Conservation (phyloP, 176 grass and related monocot genomes). For the Guadua angustifolia region DNA sequence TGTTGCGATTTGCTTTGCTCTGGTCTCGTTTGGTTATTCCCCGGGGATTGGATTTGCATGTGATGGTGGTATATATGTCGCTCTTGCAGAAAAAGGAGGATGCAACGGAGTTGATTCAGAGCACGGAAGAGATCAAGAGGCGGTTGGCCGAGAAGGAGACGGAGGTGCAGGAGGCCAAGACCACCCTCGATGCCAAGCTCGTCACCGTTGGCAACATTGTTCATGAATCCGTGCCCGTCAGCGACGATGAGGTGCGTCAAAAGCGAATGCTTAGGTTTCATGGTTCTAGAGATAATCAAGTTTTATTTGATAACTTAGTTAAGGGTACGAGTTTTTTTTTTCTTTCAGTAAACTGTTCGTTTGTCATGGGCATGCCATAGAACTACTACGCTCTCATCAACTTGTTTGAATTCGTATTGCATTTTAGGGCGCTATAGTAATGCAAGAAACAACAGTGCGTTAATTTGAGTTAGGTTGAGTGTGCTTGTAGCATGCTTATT, state of each 20-base stretch:
- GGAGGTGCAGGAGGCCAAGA: conserved; percentile 89
- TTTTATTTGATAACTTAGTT: not conserved
- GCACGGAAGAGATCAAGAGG: conserved; percentile 82
- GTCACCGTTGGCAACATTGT: conserved; percentile 80
- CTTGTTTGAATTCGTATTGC: not conserved
- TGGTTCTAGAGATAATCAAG: not conserved
- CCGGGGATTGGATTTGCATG: not conserved
- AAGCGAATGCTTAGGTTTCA: not conserved
- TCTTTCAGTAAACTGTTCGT: not conserved
- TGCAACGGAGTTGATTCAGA: conserved; percentile 67
- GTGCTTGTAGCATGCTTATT: not conserved
- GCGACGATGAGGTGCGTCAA: conserved; percentile 60
- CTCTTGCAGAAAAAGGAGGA: conserved; percentile 59
- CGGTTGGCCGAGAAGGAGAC: conserved; percentile 66
- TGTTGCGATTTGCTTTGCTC: not conserved
- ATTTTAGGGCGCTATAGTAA: not conserved
- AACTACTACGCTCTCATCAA: not conserved
- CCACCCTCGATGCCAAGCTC: conserved; percentile 63
- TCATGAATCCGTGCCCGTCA: conserved; percentile 74
- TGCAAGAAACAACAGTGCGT: not conserved
- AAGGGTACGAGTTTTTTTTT: not conserved
- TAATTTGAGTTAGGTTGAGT: not conserved
- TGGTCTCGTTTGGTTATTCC: not conserved
- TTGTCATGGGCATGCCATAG: not conserved
- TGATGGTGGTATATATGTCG: conserved; percentile 3